phyloP scores from a whole-genome alignment of 2,329 filamentous ascomycete species.

The Phymatotrichopsis omnivora region DNA sequence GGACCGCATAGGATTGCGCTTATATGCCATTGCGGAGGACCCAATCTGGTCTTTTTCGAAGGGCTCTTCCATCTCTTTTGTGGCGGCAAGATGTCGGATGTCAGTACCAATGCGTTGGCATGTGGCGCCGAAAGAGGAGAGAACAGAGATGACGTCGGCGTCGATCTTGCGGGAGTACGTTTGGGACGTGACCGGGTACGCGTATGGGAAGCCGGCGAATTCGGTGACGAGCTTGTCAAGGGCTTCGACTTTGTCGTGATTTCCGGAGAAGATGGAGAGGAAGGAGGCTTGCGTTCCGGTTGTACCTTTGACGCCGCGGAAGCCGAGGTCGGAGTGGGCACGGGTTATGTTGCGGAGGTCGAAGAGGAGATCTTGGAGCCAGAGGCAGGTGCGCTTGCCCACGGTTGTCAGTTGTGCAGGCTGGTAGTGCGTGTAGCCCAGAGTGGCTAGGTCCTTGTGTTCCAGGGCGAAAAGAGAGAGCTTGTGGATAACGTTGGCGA shows the following conservation, averaged over 20 bases:
- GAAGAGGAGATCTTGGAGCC: conserved; percentile 65
- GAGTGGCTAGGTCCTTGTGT: conserved; percentile 60
- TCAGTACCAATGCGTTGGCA: conserved; percentile 64
- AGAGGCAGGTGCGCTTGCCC: conserved; percentile 58
- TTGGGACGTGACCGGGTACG: conserved; percentile 58
- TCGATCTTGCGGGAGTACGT: conserved; percentile 77
- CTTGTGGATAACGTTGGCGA: conserved; percentile 69
- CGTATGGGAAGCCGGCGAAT: conserved; percentile 54
- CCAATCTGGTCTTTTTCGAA: conserved; percentile 73
- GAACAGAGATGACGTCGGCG: conserved; percentile 66
- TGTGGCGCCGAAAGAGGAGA: conserved; percentile 68
- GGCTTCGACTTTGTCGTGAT: conserved; percentile 44
- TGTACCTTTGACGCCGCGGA: conserved; percentile 64
- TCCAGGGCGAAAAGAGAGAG: conserved; percentile 61
- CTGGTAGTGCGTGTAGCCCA: conserved; percentile 68
- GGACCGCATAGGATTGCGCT: conserved; percentile 46
- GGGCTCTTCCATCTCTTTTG: conserved; percentile 80
- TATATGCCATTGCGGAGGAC: conserved; percentile 55
- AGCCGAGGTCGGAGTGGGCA: conserved; percentile 56
- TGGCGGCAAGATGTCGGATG: conserved; percentile 60
- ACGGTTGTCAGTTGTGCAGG: conserved; percentile 54
- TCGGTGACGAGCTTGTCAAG: conserved; percentile 54
- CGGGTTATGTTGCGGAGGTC: conserved; percentile 65
- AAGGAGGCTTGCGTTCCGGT: conserved; percentile 73
- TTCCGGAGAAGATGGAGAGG: conserved; percentile 48